These are phyloP conservation scores for Aspergillus novofumigatus DNA, from an alignment of 2,329 filamentous ascomycete species.

Conservation along the genomic window DNA sequence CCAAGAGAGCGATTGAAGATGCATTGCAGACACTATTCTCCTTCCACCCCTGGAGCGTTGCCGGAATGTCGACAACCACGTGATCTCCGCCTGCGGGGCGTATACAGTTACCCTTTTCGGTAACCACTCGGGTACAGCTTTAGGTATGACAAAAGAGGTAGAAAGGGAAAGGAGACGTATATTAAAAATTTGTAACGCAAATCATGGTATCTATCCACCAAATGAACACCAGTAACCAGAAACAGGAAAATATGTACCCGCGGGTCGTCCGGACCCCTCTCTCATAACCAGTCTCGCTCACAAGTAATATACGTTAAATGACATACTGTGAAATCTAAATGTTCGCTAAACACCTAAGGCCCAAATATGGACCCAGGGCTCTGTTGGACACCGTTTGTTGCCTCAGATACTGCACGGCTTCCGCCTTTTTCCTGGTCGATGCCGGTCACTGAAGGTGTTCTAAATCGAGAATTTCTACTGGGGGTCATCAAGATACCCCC, in stretches of 20 bases:
- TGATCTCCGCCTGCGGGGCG: not conserved
- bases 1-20: not conserved
- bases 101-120: not conserved
- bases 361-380: not conserved
- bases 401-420: not conserved
- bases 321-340: not conserved
- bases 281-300: not conserved
- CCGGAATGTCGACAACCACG: not conserved
- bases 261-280: not conserved
- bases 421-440: not conserved
- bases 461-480: constrained; percentile 1
- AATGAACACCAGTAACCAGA: not conserved
- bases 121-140: not conserved
- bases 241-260: not conserved
- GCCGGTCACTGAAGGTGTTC: not conserved
- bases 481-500: constrained; percentile 19
- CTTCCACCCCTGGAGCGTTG: not conserved
- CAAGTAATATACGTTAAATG: not conserved
- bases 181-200: not conserved
- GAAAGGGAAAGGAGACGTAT: not conserved
- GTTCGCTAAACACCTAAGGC: not conserved
- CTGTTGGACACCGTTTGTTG: not conserved
- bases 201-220: not conserved
- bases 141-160: not conserved
- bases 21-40: not conserved